A percentile compares a stretch with the other conserved stretches of the same genome.
Conservation (phyloP, 768 basidiomycete genomes). For the Cubamyces sp. region DNA sequence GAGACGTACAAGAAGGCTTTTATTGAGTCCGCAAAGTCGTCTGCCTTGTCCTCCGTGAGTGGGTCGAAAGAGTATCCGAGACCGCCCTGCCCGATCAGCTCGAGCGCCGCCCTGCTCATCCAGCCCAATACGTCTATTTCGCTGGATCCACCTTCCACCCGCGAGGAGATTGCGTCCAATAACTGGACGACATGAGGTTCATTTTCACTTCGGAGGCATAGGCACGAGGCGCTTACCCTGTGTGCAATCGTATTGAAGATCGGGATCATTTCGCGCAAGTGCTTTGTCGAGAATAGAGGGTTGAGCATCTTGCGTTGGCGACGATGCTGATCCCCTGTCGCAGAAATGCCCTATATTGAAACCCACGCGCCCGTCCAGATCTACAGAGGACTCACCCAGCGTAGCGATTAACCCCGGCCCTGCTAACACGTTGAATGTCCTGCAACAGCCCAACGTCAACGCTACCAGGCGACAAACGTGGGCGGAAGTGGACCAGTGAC, state of each 20-base stretch:
- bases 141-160: constrained; percentile 7
- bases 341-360: background rate
- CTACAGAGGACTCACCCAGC: constrained; percentile 10
- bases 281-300: constrained; percentile 28
- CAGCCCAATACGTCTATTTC: constrained; percentile 32
- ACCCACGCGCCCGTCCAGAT: background rate
- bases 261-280: constrained; percentile 29
- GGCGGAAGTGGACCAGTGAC: background rate
- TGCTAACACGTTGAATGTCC: constrained; percentile 35
- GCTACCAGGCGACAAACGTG: background rate
- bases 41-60: constrained; percentile 35
- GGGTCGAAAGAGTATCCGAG: constrained; percentile 44
- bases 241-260: constrained; percentile 28
- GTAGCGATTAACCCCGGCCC: constrained; percentile 26
- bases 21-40: no score
- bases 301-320: constrained; percentile 28
- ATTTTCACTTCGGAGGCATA: background rate
- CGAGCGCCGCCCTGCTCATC: constrained; percentile 34
- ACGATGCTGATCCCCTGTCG: constrained; percentile 24
- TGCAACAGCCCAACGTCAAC: background rate
- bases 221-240: constrained; percentile 25
- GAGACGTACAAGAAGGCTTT: no score
- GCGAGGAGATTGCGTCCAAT: constrained; percentile 9
- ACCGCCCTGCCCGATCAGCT: constrained; percentile 51
- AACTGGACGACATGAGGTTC: constrained; percentile 8